Percentiles rank a stretch among this genome's conserved stretches.
Conservation (phyloP, 208 protist genomes). For the Baffinella frigidus region DNA sequence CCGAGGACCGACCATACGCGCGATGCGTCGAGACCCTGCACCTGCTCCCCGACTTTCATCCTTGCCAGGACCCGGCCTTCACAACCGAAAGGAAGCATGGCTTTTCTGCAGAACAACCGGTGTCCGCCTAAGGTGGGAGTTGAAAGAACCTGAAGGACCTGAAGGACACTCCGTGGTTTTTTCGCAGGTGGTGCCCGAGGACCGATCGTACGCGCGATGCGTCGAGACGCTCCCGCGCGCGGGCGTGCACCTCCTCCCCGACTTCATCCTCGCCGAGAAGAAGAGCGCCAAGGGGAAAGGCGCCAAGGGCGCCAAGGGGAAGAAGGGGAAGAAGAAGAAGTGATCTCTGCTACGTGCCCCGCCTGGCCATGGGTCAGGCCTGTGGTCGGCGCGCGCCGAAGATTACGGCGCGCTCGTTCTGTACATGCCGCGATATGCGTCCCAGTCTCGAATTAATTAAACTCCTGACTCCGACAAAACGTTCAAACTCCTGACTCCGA, state of each 20-base stretch:
- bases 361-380: no score
- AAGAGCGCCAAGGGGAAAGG: background rate
- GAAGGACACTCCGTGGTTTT: no score
- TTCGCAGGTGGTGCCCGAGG: constrained; percentile 8
- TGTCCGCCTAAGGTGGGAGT: no score
- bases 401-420: no score
- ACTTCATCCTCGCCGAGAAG: background rate
- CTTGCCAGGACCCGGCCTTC: background rate
- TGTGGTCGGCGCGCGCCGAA: no score
- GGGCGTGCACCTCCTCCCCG: background rate
- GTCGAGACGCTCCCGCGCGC: background rate
- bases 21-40: background rate
- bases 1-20: background rate
- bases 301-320: background rate
- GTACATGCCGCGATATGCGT: no score
- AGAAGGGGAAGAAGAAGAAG: background rate
- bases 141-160: no score
- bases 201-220: background rate
- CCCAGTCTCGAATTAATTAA: no score
- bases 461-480: no score
- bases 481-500: no score
- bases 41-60: background rate
- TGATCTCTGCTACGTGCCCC: background rate
- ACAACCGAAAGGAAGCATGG: no score
- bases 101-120: no score